phyloP scores from a whole-genome alignment of 1,139 yeast genomes.

The Neolecta irregularis region DNA sequence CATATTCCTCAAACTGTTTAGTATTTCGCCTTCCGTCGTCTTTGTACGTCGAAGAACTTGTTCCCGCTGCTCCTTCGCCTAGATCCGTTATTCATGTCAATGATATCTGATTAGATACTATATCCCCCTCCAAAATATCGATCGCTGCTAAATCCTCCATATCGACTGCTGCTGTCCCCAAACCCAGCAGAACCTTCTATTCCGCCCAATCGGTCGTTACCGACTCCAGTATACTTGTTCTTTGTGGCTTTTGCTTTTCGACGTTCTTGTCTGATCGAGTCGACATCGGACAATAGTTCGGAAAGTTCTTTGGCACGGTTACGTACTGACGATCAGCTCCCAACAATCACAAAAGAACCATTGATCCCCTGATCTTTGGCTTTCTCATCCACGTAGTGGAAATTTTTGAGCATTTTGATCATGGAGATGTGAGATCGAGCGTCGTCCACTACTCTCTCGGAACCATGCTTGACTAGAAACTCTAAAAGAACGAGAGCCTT shows the following conservation, averaged over 20 bases:
- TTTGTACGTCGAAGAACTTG: background rate
- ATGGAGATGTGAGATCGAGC: conserved; percentile 71
- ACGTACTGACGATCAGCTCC: conserved; percentile 34
- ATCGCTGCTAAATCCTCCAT: conserved; percentile 27
- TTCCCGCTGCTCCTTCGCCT: background rate
- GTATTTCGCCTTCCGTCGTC: conserved; percentile 3
- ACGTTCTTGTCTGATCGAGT: conserved; percentile 63
- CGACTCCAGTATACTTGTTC: conserved; percentile 54
- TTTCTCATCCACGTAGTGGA: conserved; percentile 85
- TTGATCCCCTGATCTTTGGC: conserved; percentile 95
- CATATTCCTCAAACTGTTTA: conserved; percentile 57
- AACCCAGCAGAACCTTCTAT: conserved; percentile 24
- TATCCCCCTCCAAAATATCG: conserved; percentile 7
- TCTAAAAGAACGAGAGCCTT: conserved; percentile 84
- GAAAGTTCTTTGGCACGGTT: conserved; percentile 71
- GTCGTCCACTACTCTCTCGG: conserved; percentile 89
- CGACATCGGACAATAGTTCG: conserved; percentile 60
- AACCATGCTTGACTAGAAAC: conserved; percentile 78
- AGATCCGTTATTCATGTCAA: background rate
- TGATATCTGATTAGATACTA: background rate
- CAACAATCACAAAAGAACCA: conserved; percentile 7
- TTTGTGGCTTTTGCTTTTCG: conserved; percentile 75
- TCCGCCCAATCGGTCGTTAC: conserved; percentile 25
- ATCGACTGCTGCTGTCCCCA: conserved; percentile 21
- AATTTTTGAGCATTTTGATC: conserved; percentile 76